phyloP scores from a whole-genome alignment of 106 monocot species.

The Acorus calamus region DNA sequence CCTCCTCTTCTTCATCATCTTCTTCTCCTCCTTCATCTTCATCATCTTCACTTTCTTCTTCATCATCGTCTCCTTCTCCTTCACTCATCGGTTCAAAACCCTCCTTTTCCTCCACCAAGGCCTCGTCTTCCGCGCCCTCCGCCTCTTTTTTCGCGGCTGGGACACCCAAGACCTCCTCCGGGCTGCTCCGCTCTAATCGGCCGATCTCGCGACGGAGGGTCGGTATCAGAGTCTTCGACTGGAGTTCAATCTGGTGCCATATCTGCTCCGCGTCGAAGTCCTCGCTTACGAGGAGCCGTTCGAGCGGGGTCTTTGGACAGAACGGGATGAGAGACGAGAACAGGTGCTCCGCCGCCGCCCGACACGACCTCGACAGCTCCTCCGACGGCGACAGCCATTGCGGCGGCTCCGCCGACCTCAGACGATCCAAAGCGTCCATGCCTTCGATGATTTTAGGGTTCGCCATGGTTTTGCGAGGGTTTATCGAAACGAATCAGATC shows the following conservation, averaged over 20 bases:
- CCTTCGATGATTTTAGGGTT: conserved; percentile 5
- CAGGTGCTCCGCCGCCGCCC: conserved; percentile 38
- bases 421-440: conserved; percentile 28
- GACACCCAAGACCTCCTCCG: conserved; percentile 2
- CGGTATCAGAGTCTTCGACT: conserved; percentile 37
- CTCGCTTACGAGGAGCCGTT: conserved; percentile 43
- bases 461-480: not conserved
- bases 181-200: conserved; percentile 19
- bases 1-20: conserved; percentile 8
- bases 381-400: conserved; percentile 45
- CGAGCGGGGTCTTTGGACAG: conserved; percentile 46
- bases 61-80: too few relatives aligned
- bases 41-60: not conserved
- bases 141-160: conserved; percentile 9
- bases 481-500: too few relatives aligned
- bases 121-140: not conserved
- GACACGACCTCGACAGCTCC: conserved; percentile 40
- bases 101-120: too few relatives aligned
- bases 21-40: conserved; percentile 13
- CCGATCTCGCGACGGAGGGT: conserved; percentile 24
- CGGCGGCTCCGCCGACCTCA: conserved; percentile 32
- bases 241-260: conserved; percentile 78
- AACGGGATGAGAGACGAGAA: conserved; percentile 45
- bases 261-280: conserved; percentile 89
- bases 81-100: too few relatives aligned